These are phyloP conservation scores for Calophaca sinica DNA, from an alignment of 306 rosid species.

Conservation along the genomic window DNA sequence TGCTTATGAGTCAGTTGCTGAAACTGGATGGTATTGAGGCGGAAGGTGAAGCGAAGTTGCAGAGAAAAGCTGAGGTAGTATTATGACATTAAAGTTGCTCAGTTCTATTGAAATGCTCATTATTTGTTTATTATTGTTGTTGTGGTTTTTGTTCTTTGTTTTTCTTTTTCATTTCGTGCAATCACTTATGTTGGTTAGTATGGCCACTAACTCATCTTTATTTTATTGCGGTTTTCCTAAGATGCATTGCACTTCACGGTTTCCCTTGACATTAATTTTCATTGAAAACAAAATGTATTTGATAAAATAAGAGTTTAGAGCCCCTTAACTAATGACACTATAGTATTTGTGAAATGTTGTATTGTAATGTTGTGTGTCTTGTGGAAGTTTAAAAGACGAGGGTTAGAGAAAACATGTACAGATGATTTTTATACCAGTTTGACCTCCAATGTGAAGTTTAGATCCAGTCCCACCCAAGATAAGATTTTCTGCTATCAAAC, in stretches of 20 bases:
- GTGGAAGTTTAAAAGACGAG: too few species aligned
- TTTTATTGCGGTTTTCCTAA: constrained; percentile 28
- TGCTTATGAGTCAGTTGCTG: constrained; percentile 90
- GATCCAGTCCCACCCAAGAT: too few species aligned
- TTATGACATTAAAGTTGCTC: constrained; percentile 35
- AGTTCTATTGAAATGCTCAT: constrained; percentile 6
- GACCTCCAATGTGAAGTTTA: too few species aligned
- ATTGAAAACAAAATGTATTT: background rate
- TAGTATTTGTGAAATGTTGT: background rate
- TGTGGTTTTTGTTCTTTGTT: background rate
- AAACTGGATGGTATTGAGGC: constrained; percentile 85
- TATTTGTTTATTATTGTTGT: background rate
- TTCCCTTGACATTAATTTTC: background rate
- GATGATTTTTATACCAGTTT: too few species aligned
- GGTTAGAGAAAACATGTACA: too few species aligned
- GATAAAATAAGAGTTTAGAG: constrained; percentile 4
- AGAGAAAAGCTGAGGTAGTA: constrained; percentile 89
- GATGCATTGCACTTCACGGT: constrained; percentile 22
- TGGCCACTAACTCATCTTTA: background rate
- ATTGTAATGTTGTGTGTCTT: too few species aligned
- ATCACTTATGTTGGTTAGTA: constrained; percentile 13
- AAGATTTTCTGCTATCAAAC: too few species aligned
- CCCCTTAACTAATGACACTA: background rate
- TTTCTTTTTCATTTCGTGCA: background rate
- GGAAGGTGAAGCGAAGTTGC: constrained; percentile 81